phyloP scores from a whole-genome alignment of 805 yeast genomes.

The Teunomyces aglyptinius region DNA sequence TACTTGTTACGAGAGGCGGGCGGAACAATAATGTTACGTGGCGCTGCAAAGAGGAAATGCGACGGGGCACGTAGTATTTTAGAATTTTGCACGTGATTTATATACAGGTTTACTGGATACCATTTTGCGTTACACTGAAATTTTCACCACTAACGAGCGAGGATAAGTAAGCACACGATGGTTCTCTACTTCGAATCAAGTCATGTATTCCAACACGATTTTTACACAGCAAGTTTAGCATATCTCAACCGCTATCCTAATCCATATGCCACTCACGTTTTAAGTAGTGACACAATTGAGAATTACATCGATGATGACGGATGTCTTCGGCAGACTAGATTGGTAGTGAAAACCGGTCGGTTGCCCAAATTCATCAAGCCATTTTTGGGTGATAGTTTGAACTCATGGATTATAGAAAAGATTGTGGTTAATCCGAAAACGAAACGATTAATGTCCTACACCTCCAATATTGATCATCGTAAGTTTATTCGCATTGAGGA shows the following conservation, averaged over 20 bases:
- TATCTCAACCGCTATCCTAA: constrained; percentile 61
- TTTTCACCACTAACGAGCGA: not conserved
- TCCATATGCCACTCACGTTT: constrained; percentile 84
- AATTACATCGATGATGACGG: constrained; percentile 59
- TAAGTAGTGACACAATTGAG: constrained; percentile 75
- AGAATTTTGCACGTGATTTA: not conserved
- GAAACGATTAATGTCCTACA: constrained; percentile 61
- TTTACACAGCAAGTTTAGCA: constrained; percentile 72
- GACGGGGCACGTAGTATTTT: too few species aligned
- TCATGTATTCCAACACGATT: constrained; percentile 63
- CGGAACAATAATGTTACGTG: not conserved
- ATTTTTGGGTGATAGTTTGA: constrained; percentile 61
- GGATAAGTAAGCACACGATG: constrained; percentile 36
- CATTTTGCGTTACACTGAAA: not conserved
- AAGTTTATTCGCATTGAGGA: constrained; percentile 78
- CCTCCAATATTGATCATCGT: constrained; percentile 82
- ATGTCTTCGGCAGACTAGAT: constrained; percentile 64
- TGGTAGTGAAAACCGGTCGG: constrained; percentile 76
- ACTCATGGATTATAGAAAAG: constrained; percentile 80
- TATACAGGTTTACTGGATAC: not conserved
- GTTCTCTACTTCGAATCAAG: constrained; percentile 58
- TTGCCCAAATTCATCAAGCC: constrained; percentile 79
- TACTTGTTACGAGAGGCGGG: not conserved
- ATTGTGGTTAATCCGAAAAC: constrained; percentile 65
- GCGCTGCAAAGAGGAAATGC: too few species aligned